phyloP scores from a whole-genome alignment of 345 rosid species.

The Eucalyptus dawsonii region DNA sequence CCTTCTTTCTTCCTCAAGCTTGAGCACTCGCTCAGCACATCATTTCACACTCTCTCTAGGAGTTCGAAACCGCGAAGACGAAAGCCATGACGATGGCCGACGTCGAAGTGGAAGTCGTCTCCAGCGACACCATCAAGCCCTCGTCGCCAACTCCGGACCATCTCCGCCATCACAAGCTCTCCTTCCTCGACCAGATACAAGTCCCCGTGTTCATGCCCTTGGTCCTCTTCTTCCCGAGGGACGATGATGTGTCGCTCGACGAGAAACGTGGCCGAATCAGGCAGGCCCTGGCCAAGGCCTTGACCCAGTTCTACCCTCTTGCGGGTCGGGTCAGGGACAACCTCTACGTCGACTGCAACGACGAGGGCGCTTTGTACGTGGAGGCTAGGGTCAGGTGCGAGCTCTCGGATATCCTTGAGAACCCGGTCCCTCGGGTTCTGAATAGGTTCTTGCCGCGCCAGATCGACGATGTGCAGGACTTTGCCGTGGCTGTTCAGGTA shows the following conservation, averaged over 20 bases:
- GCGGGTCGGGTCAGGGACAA: conserved; percentile 7
- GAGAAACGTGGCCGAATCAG: background rate
- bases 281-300: background rate
- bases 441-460: background rate
- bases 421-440: background rate
- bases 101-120: background rate
- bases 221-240: conserved; percentile 3
- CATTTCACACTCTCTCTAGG: background rate
- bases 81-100: background rate
- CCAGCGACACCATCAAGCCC: conserved; percentile 15
- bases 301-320: conserved; percentile 1
- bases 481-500: background rate
- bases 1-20: background rate
- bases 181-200: conserved; percentile 13
- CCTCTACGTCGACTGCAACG: conserved; percentile 3
- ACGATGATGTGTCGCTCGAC: background rate
- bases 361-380: background rate
- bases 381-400: conserved; percentile 2
- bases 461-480: background rate
- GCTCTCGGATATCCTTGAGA: background rate
- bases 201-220: conserved; percentile 7
- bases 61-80: background rate
- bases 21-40: background rate
- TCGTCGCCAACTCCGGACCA: conserved; percentile 7
- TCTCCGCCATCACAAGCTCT: background rate